A percentile compares a stretch with the other conserved stretches of the same genome.
Conservation (phyloP, 106 monocot species). For the Allium fistulosum region DNA sequence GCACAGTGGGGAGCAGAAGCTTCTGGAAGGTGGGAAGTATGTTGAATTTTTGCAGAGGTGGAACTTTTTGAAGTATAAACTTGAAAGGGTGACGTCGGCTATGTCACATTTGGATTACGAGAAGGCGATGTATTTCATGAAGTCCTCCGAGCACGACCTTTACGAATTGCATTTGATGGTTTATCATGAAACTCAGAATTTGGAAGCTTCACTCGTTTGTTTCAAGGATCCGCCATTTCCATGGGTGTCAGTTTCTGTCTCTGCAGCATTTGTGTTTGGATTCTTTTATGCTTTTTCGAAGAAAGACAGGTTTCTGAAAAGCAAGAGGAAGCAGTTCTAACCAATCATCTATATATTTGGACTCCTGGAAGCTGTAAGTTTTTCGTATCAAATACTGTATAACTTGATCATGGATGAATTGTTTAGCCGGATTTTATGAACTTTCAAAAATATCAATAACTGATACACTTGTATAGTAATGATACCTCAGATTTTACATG, state of each 20-base stretch:
- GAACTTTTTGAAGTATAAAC: conserved; percentile 74
- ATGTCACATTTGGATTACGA: conserved; percentile 85
- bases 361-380: no score
- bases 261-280: conserved; percentile 47
- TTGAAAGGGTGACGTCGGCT: conserved; percentile 71
- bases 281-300: conserved; percentile 65
- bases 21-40: conserved; percentile 46
- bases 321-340: conserved; percentile 92
- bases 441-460: no score
- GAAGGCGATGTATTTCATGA: conserved; percentile 64
- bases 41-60: conserved; percentile 87
- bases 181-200: conserved; percentile 71
- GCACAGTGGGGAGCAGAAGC: conserved; percentile 73
- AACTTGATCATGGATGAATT: no score
- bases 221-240: conserved; percentile 97
- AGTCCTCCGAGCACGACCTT: conserved; percentile 86
- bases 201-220: conserved; percentile 91
- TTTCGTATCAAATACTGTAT: no score
- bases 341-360: background rate
- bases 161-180: conserved; percentile 69
- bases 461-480: no score
- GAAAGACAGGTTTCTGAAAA: conserved; percentile 72
- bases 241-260: conserved; percentile 53
- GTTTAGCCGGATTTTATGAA: no score
- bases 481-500: no score